Base-by-base conservation (phyloP, 345 rosid genomes). In the Syzygium oleosum region DNA sequence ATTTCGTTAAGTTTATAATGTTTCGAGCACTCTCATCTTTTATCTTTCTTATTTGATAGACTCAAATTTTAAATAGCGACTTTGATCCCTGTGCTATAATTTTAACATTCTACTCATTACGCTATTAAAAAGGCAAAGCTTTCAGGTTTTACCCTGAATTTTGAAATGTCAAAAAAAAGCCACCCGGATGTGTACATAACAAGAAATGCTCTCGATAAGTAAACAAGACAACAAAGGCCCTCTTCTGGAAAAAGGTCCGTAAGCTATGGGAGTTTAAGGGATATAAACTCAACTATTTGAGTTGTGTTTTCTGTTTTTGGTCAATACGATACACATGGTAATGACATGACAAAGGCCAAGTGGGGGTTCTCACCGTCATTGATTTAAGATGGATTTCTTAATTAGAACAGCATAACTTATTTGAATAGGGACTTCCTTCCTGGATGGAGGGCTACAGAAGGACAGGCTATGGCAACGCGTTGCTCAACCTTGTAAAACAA, bases 1-100 rank as follows among this genome's bases (percentile, higher is more conserved):
- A 59, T 27, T 59, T 59, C 16, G 3, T 3, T 59, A 3, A 59
- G 65, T 59, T 27, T 59, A 59, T 11, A 59, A 12, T 59, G 16
- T 27, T 59, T 59, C 31, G 27, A 25, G 7, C 0, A 27, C 31
- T 1, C 68, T 0, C 68, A 59, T 59, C 0, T 0, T 59, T 59
- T 27, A 25, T 58, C 63, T 58, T 58, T 10, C 14, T 58, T 23
- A 10, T 25, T 25, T 12, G n/a, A 58, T 58, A 23, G 13, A 10
- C n/a, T 58, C n/a, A 58, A 23, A 58, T 58, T 58, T 58, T 29
- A 0, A 5, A 59, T 59, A 59, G 27, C 0, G 5, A 5, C 7
- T 59, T 25, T 59, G 8, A 27, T 12, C 8, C 53, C 31, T 27
- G 16, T 59, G 31, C n/a, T 59, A 59, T 25, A 12, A 56, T 25